Evolutionary conservation across 2,329 filamentous ascomycete genomes (phyloP).

Genomic region (Cordyceps javanica): DNA sequence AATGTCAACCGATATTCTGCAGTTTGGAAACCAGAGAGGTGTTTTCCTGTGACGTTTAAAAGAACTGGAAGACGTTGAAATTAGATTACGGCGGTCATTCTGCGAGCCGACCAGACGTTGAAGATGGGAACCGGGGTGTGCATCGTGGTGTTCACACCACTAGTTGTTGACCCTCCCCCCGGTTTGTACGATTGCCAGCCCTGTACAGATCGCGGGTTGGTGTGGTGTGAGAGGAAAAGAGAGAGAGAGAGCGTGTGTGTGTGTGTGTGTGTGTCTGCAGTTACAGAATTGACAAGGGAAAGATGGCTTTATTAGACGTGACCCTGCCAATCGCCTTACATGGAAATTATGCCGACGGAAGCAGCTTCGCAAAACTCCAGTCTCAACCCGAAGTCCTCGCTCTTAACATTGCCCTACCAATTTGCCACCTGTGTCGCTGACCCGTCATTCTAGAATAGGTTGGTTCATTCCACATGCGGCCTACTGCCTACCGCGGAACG

Average conservation of each 20-base stretch:
- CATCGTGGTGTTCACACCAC: slow-evolving; percentile 10
- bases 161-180: not conserved
- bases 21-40: not conserved
- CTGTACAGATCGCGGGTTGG: not conserved
- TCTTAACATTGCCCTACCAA: too few relatives aligned
- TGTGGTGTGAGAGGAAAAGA: too few relatives aligned
- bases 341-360: not conserved
- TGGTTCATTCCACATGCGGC: too few relatives aligned
- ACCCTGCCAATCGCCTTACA: slow-evolving; percentile 1
- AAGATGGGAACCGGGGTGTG: not conserved
- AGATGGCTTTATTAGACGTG: not conserved
- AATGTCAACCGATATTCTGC: not conserved
- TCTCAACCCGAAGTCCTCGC: too few relatives aligned
- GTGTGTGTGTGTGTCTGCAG: not conserved
- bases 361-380: not conserved
- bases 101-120: not conserved
- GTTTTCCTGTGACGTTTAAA: not conserved
- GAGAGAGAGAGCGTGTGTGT: too few relatives aligned
- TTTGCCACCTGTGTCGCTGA: too few relatives aligned
- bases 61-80: not conserved
- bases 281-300: not conserved
- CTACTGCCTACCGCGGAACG: not conserved
- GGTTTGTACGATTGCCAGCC: slow-evolving; percentile 4
- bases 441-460: too few relatives aligned
- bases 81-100: not conserved